Evolutionary conservation across 768 basidiomycete genomes (phyloP).

Genomic region (Agrocybe praecox): DNA sequence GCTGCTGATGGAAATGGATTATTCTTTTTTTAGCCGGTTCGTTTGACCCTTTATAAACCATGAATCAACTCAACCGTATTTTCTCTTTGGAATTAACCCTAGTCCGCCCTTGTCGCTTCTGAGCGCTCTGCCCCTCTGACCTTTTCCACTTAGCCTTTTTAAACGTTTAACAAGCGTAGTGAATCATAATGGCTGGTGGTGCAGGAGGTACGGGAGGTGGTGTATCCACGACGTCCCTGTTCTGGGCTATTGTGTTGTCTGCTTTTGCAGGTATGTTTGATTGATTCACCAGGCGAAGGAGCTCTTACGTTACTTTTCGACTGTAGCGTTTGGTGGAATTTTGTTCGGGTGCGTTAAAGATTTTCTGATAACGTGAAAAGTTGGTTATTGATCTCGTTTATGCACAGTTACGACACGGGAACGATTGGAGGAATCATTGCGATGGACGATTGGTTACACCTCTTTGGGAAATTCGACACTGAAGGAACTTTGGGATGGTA

Average conservation of each 20-base stretch:
- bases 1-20: neutral
- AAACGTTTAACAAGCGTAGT: neutral
- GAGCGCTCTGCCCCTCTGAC: conserved; percentile 5
- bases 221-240: conserved; percentile 26
- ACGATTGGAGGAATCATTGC: conserved; percentile 75
- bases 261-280: conserved; percentile 32
- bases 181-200: conserved; percentile 27
- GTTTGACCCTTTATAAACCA: conserved; percentile 10
- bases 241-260: conserved; percentile 39
- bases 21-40: neutral
- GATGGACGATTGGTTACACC: conserved; percentile 59
- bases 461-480: conserved; percentile 40
- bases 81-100: conserved; percentile 10
- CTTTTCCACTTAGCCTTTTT: neutral
- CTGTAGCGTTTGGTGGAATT: conserved; percentile 44
- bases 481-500: conserved; percentile 17
- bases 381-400: neutral
- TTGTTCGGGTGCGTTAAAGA: conserved; percentile 38
- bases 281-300: neutral
- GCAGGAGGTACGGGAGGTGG: conserved; percentile 35
- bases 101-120: conserved; percentile 9
- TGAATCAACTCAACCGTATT: conserved; percentile 3
- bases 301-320: neutral
- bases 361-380: no score
- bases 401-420: conserved; percentile 69